These are phyloP conservation scores for Scenedesmus sp. DNA, from an alignment of 163 green algal species.

Conservation along the genomic window DNA sequence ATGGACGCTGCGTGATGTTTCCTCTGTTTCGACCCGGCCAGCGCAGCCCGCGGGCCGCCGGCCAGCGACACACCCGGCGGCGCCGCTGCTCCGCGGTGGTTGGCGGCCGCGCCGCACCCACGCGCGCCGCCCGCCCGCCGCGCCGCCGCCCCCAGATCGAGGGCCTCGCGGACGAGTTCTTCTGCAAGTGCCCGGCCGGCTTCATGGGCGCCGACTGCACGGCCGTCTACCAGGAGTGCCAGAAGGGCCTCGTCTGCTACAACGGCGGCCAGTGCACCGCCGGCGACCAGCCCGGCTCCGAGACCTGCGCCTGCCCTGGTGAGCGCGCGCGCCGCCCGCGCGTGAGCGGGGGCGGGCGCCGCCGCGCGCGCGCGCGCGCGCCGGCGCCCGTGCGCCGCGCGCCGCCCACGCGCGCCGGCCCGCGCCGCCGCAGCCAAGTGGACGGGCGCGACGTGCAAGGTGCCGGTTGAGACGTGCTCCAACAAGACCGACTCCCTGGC, in stretches of 20 bases:
- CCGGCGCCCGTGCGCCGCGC: too few species aligned
- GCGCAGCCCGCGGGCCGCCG: not conserved
- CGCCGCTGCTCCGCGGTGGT: not conserved
- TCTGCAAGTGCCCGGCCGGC: slow-evolving; percentile 35
- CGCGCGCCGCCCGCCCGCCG: not conserved
- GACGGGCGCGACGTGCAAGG: slow-evolving; percentile 40
- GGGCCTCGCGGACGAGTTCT: slow-evolving; percentile 25
- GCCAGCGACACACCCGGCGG: not conserved
- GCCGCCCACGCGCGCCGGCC: not conserved
- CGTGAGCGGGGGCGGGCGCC: too few species aligned
- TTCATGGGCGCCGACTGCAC: slow-evolving; percentile 37
- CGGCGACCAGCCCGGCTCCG: slow-evolving; percentile 6
- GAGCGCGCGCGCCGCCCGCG: not conserved
- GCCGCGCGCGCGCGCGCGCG: too few species aligned
- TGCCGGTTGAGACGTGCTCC: slow-evolving; percentile 34
- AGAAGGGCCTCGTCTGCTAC: slow-evolving; percentile 37
- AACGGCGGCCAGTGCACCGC: slow-evolving; percentile 43
- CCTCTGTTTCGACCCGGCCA: not conserved
- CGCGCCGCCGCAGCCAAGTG: slow-evolving; percentile 7
- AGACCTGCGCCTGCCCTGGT: slow-evolving; percentile 39
- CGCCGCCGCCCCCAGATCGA: slow-evolving; percentile 22
- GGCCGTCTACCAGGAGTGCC: slow-evolving; percentile 24
- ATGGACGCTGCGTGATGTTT: too few species aligned
- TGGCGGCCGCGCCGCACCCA: not conserved
- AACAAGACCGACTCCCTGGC: slow-evolving; percentile 20